phyloP scores from a whole-genome alignment of 495 filamentous ascomycete species.

The Podospora pseudocomata region DNA sequence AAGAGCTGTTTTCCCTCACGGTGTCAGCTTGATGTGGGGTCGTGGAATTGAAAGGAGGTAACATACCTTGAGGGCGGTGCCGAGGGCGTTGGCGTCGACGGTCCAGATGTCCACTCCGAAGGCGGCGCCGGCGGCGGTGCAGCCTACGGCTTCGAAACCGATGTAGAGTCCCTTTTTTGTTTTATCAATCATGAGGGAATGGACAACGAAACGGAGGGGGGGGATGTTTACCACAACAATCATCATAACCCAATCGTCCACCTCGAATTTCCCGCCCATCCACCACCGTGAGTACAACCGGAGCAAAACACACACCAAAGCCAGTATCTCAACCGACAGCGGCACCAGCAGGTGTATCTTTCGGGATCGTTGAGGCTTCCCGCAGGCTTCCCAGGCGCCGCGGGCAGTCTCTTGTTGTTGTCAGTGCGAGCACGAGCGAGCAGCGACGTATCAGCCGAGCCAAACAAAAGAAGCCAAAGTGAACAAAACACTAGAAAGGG shows the following conservation, averaged over 20 bases:
- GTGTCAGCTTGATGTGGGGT: constrained; percentile 19
- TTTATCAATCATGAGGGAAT: not conserved
- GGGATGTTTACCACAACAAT: constrained; percentile 14
- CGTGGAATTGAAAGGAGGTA: no score
- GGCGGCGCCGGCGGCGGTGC: constrained; percentile 8
- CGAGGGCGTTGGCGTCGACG: constrained; percentile 13
- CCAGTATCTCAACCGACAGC: constrained; percentile 20
- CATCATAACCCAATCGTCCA: constrained; percentile 30
- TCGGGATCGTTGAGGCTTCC: constrained; percentile 19
- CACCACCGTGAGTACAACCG: constrained; percentile 26
- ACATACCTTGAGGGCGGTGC: constrained; percentile 19
- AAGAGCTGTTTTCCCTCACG: constrained; percentile 13
- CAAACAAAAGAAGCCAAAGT: not conserved
- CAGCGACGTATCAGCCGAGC: not conserved
- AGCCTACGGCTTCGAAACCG: constrained; percentile 13
- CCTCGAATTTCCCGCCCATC: constrained; percentile 15
- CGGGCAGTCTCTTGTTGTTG: constrained; percentile 19
- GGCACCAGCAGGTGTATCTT: constrained; percentile 15
- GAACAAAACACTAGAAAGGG: not conserved
- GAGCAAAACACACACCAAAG: constrained; percentile 18
- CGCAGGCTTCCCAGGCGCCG: constrained; percentile 23
- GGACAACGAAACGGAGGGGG: not conserved
- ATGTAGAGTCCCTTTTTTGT: constrained; percentile 17
- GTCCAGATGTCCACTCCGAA: constrained; percentile 31
- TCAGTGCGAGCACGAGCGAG: not conserved